Base-by-base conservation (phyloP, 768 basidiomycete species). In the Hydnomerulius pinastri region DNA sequence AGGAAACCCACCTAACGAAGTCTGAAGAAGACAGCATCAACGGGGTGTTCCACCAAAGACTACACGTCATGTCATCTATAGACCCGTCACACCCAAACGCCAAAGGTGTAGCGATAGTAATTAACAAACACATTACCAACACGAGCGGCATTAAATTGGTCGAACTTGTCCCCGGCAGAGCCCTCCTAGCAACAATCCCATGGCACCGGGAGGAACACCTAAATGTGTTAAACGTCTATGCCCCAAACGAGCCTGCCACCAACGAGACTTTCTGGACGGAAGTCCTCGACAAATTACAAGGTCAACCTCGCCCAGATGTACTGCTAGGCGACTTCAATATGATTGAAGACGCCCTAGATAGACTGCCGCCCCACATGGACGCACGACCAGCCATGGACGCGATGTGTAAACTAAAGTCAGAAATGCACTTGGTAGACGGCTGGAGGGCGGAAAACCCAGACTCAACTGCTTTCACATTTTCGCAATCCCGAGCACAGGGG, bases 301-400 rank as follows among this genome's bases (percentile, higher is more conserved):
- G 25, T 25, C 15, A 24, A 13, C 21, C n/a, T 13, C 35, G 44
- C 38, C 70, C 66, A 4, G 67, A 77, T 25, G 11, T 74, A 0
- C 50, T 80, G 40, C 27, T 70, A 0, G 75, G 76, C 0, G 75
- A 80, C 50, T 71, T 72, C 35, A 79, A 80, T 53, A 25, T 77
- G 1, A 68, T 71, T 0, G 74, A 78, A 46, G 70, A 74, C 1
- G 15, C 52, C 0, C 47, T 77, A 0, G 77, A 78, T 46, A 8
- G 71, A 0, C 38, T 72, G 0, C 76, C 75, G 2, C 30, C 48
- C 0, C 51, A 54, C 0, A 1, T 13, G 0, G 72, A 77, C 29
- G 20, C 49, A 0, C 11, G 38, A 1, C 10, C 9, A 0, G 50
- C 64, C 2, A 43, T 51, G 0, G 27, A 55, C 1, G 57, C 59